Conservation (phyloP, 2,329 filamentous ascomycete genomes). For the Fusarium beomiforme region DNA sequence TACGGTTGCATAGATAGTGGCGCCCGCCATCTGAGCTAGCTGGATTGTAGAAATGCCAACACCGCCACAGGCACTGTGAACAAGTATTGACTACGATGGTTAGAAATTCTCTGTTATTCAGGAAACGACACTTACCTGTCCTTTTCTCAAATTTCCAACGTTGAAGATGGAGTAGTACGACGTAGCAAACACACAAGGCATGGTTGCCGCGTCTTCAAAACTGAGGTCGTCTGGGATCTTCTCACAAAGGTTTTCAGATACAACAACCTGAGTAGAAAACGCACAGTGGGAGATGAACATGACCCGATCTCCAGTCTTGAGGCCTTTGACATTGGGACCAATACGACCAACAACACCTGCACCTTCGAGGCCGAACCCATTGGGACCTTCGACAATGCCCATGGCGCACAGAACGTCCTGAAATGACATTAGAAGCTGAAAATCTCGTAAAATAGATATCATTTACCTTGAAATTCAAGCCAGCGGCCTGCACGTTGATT, state of each 20-base stretch:
- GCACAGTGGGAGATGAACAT: neutral
- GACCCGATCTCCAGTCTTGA: neutral
- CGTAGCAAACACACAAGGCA: slow-evolving; percentile 1
- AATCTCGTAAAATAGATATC: accelerated
- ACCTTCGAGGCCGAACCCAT: neutral
- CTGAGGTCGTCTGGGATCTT: neutral
- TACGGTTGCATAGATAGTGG: neutral
- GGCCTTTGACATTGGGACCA: neutral
- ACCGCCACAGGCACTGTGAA: neutral
- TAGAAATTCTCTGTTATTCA: accelerated
- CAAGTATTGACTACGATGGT: neutral
- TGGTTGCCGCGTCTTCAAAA: slow-evolving; percentile 1
- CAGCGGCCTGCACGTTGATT: neutral
- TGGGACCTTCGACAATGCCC: neutral
- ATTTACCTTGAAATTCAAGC: neutral
- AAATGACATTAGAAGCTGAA: neutral
- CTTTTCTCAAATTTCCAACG: neutral
- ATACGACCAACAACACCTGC: neutral
- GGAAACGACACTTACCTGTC: neutral
- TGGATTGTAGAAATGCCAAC: neutral
- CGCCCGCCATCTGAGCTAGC: neutral
- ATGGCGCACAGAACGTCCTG: neutral
- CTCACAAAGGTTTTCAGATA: neutral
- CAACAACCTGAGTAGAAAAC: neutral
- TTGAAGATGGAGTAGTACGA: neutral